A percentile compares a stretch with the other conserved stretches of the same genome.
These are phyloP conservation scores for Tetratostichococcus sp. DNA, from an alignment of 139 green algal genomes.

Conservation along the genomic window DNA sequence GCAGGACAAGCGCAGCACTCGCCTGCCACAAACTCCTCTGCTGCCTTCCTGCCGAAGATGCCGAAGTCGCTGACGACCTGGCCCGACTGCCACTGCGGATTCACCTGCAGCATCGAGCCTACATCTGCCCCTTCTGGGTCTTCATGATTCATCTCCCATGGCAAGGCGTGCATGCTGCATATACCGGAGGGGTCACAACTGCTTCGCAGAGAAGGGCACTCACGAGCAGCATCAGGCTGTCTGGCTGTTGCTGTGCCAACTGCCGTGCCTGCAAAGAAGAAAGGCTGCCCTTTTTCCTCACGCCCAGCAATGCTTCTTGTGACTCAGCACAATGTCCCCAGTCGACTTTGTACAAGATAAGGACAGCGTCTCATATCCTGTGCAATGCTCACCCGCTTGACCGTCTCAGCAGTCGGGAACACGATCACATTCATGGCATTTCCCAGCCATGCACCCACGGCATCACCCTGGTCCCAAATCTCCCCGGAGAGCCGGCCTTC, in stretches of 20 bases:
- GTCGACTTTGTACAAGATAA: too few species aligned
- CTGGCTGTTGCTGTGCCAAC: constrained; percentile 16
- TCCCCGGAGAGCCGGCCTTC: constrained; percentile 47
- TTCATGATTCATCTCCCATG: too few species aligned
- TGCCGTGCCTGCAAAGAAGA: constrained; percentile 14
- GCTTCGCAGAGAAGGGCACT: too few species aligned
- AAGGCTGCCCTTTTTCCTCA: not conserved
- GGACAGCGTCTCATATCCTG: too few species aligned
- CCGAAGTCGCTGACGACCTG: constrained; percentile 51
- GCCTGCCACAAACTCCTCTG: not conserved
- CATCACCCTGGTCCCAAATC: constrained; percentile 79
- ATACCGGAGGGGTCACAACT: too few species aligned
- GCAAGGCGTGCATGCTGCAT: too few species aligned
- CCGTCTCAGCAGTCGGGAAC: constrained; percentile 68
- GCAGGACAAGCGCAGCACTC: constrained; percentile 30
- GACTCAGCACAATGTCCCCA: too few species aligned
- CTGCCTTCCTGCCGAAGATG: constrained; percentile 24
- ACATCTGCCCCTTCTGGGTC: too few species aligned
- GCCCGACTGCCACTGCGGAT: constrained; percentile 68
- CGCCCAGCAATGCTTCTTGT: too few species aligned
- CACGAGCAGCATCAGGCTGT: constrained; percentile 55
- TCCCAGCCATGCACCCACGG: constrained; percentile 64
- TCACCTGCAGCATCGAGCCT: constrained; percentile 43
- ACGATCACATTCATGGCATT: constrained; percentile 60
- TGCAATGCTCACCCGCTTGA: constrained; percentile 38